A percentile compares a stretch with the other conserved stretches of the same genome.
Evolutionary conservation across 345 rosid species (phyloP).

Genomic region (Acer saccharum): DNA sequence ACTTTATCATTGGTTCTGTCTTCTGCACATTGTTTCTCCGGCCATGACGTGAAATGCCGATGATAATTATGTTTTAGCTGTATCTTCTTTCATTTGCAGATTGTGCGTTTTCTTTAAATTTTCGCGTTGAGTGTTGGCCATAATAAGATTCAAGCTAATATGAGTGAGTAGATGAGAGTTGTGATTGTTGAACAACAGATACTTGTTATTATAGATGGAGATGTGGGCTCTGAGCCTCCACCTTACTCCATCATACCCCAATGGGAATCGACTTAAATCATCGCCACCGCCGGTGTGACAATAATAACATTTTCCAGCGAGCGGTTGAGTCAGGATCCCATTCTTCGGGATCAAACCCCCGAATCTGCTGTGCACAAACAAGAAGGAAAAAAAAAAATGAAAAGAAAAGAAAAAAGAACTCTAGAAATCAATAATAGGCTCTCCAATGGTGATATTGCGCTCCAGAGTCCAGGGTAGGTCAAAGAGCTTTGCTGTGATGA

Average conservation of each 20-base stretch:
- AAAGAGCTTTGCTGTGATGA: constrained; percentile 89
- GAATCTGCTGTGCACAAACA: constrained; percentile 4
- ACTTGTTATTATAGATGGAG: constrained; percentile 14
- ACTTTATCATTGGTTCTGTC: neutral
- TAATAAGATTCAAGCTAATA: neutral
- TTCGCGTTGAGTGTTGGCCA: neutral
- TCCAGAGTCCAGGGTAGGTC: constrained; percentile 88
- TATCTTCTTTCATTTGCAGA: neutral
- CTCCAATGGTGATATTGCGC: constrained; percentile 83
- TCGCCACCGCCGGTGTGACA: neutral
- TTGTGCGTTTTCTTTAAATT: neutral
- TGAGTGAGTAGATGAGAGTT: neutral
- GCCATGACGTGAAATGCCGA: neutral
- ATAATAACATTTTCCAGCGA: neutral
- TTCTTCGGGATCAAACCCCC: neutral
- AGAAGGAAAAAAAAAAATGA: no score
- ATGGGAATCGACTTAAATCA: neutral
- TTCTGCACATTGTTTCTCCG: neutral
- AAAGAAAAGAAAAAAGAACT: no score
- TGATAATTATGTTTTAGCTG: neutral
- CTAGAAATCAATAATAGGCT: constrained; percentile 86
- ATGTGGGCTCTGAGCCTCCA: constrained; percentile 20
- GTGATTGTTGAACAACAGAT: constrained; percentile 11
- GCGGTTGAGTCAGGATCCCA: constrained; percentile 14
- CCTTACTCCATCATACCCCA: constrained; percentile 15